phyloP scores from a whole-genome alignment of 2,329 filamentous ascomycete species.

The Geoglossum cookeanum region DNA sequence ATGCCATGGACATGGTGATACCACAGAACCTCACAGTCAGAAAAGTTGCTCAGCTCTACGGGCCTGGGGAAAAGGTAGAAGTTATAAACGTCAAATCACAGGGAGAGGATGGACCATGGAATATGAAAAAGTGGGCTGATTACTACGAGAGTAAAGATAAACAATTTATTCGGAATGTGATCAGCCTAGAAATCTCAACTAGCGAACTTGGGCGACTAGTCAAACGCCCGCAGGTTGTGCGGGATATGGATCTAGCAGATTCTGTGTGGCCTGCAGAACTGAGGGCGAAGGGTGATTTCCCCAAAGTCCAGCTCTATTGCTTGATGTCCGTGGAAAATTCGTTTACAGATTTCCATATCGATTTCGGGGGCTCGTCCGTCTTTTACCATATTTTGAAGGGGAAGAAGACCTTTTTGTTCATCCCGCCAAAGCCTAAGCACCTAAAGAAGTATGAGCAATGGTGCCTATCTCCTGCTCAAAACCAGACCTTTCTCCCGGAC shows the following conservation, averaged over 20 bases:
- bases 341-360: slow-evolving; percentile 54
- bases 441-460: slow-evolving; percentile 53
- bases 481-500: slow-evolving; percentile 43
- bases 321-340: slow-evolving; percentile 53
- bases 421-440: slow-evolving; percentile 47
- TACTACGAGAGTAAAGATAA: slow-evolving; percentile 42
- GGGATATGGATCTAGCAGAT: slow-evolving; percentile 39
- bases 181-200: slow-evolving; percentile 48
- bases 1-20: slow-evolving; percentile 49
- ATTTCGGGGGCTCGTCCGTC: slow-evolving; percentile 51
- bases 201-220: slow-evolving; percentile 42
- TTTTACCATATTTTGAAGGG: slow-evolving; percentile 52
- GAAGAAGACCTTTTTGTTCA: slow-evolving; percentile 53
- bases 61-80: slow-evolving; percentile 40
- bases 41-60: slow-evolving; percentile 43
- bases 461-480: slow-evolving; percentile 47
- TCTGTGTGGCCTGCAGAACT: slow-evolving; percentile 34
- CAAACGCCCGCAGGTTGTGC: slow-evolving; percentile 42
- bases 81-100: slow-evolving; percentile 54
- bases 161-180: slow-evolving; percentile 48
- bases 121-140: slow-evolving; percentile 45
- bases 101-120: slow-evolving; percentile 44
- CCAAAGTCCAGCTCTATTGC: slow-evolving; percentile 48
- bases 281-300: slow-evolving; percentile 34
- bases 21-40: slow-evolving; percentile 43